These are phyloP conservation scores for Thelonectria discophora DNA, from an alignment of 2,329 filamentous ascomycete species.

Conservation along the genomic window DNA sequence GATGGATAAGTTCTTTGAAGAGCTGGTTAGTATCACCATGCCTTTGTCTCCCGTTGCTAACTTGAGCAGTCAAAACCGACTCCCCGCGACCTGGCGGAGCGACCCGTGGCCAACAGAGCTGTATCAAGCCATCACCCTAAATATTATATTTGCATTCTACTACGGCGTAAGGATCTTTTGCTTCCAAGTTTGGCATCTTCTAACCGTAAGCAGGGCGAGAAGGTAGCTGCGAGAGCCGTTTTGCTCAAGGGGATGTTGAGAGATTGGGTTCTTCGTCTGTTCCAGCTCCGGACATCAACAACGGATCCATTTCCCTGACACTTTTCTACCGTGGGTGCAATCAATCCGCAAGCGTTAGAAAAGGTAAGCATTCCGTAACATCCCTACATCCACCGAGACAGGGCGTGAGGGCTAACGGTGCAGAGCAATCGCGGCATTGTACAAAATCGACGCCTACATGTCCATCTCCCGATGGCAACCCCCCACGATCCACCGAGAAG, in stretches of 20 bases:
- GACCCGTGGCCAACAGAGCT: conserved; percentile 44
- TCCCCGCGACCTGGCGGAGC: conserved; percentile 24
- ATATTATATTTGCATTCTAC: conserved; percentile 52
- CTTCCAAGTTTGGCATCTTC: accelerated
- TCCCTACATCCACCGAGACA: not conserved
- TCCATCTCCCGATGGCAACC: conserved; percentile 45
- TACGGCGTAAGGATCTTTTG: conserved; percentile 40
- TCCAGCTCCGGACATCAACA: conserved; percentile 49
- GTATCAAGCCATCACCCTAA: conserved; percentile 49
- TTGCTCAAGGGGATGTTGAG: conserved; percentile 50
- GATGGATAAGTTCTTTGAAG: conserved; percentile 43
- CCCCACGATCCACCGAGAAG: conserved; percentile 46
- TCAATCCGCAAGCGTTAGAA: conserved; percentile 47
- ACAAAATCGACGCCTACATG: conserved; percentile 52
- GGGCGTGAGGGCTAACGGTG: not conserved
- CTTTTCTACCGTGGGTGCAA: conserved; percentile 49
- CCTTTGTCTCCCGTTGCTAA: not conserved
- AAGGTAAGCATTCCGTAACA: conserved; percentile 40
- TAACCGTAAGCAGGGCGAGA: conserved; percentile 43
- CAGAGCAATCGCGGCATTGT: conserved; percentile 47
- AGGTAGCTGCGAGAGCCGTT: conserved; percentile 43
- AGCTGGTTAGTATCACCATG: conserved; percentile 38
- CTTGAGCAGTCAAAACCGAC: conserved; percentile 30
- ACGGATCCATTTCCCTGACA: conserved; percentile 47
- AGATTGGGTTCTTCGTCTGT: conserved; percentile 48